Evolutionary conservation across 2,329 filamentous ascomycete genomes (phyloP).

Genomic region (Hymenoscyphus fraxineus): DNA sequence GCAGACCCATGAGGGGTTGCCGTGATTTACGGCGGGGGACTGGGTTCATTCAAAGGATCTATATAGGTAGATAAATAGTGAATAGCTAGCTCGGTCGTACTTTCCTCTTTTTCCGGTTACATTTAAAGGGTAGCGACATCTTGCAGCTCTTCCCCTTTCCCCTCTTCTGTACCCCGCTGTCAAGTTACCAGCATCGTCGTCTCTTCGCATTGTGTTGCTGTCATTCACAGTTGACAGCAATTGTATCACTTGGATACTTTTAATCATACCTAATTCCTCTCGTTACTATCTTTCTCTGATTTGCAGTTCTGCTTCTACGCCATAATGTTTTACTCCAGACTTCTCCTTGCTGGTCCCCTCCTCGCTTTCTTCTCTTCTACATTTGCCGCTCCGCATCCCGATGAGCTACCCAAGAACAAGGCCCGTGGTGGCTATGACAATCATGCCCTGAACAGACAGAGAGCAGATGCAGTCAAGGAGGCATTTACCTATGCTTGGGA

Average conservation of each 20-base stretch:
- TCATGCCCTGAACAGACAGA: conserved; percentile 25
- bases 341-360: conserved; percentile 15
- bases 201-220: neutral
- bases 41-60: neutral
- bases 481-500: conserved; percentile 69
- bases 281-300: neutral
- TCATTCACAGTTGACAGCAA: neutral
- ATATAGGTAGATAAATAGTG: neutral
- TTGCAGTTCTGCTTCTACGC: neutral
- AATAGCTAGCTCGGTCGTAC: neutral
- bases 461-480: conserved; percentile 60
- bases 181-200: neutral
- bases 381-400: conserved; percentile 22
- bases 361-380: conserved; percentile 18
- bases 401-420: conserved; percentile 13
- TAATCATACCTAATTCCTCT: neutral
- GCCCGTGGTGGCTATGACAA: conserved; percentile 21
- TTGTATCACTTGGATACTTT: neutral
- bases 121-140: neutral
- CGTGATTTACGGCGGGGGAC: conserved; percentile 8
- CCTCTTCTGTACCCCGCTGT: neutral
- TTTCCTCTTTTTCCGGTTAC: neutral
- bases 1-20: neutral
- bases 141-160: neutral
- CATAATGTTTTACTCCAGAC: conserved; percentile 24